These are phyloP conservation scores for Amniculicola lignicola DNA, from an alignment of 495 filamentous ascomycete genomes.

Conservation along the genomic window DNA sequence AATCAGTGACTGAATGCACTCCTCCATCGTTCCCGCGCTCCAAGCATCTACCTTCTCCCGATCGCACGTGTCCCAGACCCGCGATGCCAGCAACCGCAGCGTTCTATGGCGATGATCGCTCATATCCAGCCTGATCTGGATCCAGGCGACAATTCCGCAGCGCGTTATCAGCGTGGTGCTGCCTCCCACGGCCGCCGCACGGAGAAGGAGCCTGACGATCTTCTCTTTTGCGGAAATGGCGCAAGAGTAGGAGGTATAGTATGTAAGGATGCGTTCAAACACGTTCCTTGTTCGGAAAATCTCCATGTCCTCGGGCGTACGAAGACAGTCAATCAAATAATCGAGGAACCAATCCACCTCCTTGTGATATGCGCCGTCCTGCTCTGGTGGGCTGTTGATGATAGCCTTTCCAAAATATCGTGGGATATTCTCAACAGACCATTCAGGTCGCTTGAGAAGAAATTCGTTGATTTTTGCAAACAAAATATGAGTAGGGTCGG, in stretches of 20 bases:
- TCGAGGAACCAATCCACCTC: constrained; percentile 79
- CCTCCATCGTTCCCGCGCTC: constrained; percentile 47
- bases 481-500: constrained; percentile 74
- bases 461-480: constrained; percentile 86
- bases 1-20: too few relatives aligned
- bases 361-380: constrained; percentile 69
- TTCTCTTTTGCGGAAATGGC: constrained; percentile 58
- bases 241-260: constrained; percentile 66
- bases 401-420: constrained; percentile 69
- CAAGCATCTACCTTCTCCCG: constrained; percentile 61
- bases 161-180: constrained; percentile 84
- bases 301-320: constrained; percentile 66
- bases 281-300: constrained; percentile 78
- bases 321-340: constrained; percentile 68
- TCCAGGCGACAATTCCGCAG: constrained; percentile 77
- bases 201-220: constrained; percentile 69
- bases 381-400: constrained; percentile 62
- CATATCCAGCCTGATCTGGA: constrained; percentile 49
- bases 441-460: constrained; percentile 69
- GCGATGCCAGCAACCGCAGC: constrained; percentile 56
- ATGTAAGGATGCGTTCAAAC: constrained; percentile 71
- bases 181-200: constrained; percentile 68
- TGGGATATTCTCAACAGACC: constrained; percentile 71
- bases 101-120: constrained; percentile 53
- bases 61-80: constrained; percentile 70